These are phyloP conservation scores for Graphiopsis chlorocephala DNA, from an alignment of 2,329 filamentous ascomycete species.

Conservation along the genomic window DNA sequence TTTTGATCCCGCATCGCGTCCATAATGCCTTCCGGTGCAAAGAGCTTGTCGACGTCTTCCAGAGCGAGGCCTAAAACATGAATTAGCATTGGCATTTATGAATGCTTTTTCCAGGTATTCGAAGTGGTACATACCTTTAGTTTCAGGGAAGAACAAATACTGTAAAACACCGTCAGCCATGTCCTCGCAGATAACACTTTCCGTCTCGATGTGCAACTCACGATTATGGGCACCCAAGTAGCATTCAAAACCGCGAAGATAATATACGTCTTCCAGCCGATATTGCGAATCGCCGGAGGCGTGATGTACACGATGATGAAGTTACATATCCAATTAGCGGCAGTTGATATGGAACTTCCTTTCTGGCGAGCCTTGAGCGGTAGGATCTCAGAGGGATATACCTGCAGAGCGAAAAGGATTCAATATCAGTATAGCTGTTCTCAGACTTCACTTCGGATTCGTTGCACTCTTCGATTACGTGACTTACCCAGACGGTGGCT, in stretches of 20 bases:
- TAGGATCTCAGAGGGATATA: slow-evolving; percentile 61
- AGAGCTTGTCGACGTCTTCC: slow-evolving; percentile 5
- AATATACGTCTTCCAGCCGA: slow-evolving; percentile 56
- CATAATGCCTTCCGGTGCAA: not conserved
- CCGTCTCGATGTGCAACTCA: not conserved
- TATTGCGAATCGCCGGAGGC: slow-evolving; percentile 57
- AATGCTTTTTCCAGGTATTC: not conserved
- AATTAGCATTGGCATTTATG: not conserved
- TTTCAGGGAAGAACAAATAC: not conserved
- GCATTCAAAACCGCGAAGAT: slow-evolving; percentile 23
- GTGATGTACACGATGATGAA: slow-evolving; percentile 68
- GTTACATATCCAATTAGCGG: slow-evolving; percentile 42
- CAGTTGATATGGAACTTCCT: slow-evolving; percentile 33
- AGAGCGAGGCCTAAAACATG: slow-evolving; percentile 7
- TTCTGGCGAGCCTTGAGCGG: slow-evolving; percentile 38
- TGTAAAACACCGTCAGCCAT: not conserved
- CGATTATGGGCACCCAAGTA: slow-evolving; percentile 21
- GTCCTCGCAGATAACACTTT: not conserved
- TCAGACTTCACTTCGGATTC: not conserved
- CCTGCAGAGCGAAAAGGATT: not conserved
- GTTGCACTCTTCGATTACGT: not conserved
- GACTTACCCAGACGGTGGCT: slow-evolving; percentile 55
- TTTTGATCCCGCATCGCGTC: slow-evolving; percentile 12
- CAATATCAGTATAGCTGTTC: not conserved
- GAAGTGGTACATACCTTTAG: not conserved